Evolutionary conservation across 345 rosid species (phyloP).

Genomic region (Euphorbia peplus): DNA sequence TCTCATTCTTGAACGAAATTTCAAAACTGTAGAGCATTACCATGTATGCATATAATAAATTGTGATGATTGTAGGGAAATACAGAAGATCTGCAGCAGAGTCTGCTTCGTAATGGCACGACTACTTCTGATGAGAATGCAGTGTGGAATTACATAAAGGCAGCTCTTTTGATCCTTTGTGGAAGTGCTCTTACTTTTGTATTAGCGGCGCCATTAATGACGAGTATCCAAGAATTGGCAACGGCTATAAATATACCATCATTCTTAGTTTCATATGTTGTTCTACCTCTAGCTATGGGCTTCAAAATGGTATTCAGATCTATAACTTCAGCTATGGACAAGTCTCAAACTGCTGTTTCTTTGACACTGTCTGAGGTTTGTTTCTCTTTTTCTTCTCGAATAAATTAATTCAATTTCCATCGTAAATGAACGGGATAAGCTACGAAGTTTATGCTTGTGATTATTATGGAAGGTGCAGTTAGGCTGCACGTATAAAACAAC

Average conservation of each 20-base stretch:
- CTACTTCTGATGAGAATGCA: background rate
- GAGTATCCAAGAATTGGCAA: conserved; percentile 27
- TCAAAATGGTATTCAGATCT: conserved; percentile 17
- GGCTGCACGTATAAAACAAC: too few relatives aligned
- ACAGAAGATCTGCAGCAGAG: conserved; percentile 29
- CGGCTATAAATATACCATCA: conserved; percentile 30
- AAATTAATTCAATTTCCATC: background rate
- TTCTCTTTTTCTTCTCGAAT: background rate
- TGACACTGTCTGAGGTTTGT: conserved; percentile 43
- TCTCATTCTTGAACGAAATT: too few relatives aligned
- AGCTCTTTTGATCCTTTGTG: conserved; percentile 26
- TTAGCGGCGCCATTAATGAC: conserved; percentile 34
- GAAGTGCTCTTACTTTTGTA: conserved; percentile 29
- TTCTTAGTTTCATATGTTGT: conserved; percentile 40
- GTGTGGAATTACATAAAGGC: conserved; percentile 42
- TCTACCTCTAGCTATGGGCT: conserved; percentile 41
- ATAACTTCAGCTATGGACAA: conserved; percentile 31
- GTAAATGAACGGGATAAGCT: too few relatives aligned
- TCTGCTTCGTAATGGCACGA: conserved; percentile 15
- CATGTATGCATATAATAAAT: background rate
- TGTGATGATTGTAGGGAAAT: conserved; percentile 20
- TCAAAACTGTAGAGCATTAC: too few relatives aligned
- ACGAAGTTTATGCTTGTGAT: too few relatives aligned
- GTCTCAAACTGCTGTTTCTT: conserved; percentile 33
- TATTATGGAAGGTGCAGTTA: background rate